Base-by-base conservation (phyloP, 1,284 basidiomycete genomes). In the Pterulicium gracile region DNA sequence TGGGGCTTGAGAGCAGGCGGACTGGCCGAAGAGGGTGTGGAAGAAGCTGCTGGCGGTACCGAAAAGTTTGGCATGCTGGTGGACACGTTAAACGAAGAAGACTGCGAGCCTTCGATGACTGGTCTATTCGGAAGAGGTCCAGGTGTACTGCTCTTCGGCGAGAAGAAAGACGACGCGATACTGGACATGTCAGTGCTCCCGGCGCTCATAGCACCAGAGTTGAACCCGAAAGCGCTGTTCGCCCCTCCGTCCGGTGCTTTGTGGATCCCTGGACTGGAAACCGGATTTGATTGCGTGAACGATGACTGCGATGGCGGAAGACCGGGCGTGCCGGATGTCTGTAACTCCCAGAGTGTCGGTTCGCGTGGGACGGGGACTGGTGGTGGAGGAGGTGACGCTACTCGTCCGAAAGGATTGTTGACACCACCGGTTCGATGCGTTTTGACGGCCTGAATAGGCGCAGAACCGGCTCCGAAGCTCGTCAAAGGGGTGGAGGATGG, bases 401-500 rank as follows among this genome's bases (percentile, higher is more conserved):
- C 75, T 19, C 81, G 77, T 4, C 93, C 93, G 56, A 98, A 98
- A 0, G 95, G 95, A 70, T 98, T 98, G 56, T 82, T 83, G 2
- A 89, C 90, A 15, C 95, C 94, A 1, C n/a, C n/a, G n/a, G 95
- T 98, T 62, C 87, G 81, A 61, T 98, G 94, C 3, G 91, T 75
- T 56, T 80, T 79, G n/a, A 98, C 75, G 19, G 76, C 71, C 49
- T 77, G 73, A 1, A 56, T 32, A 39, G 56, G 50, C 27, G 58
- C 46, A n/a, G 55, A 49, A 39, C 61, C 51, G 32, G 63, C 50
- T 45, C 55, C 54, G 27, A 65, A 53, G 24, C 62, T 57, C 3
- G 67, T 71, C 41, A 81, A 70, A 15, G 81, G 85, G 10, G 84
- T 82, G 2, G 85, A 87, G 0, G 77, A 75, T 13, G 84, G 79